Evolutionary conservation across 371 early-diverging fungal genomes (phyloP).

Genomic region (Mucor irregularis): DNA sequence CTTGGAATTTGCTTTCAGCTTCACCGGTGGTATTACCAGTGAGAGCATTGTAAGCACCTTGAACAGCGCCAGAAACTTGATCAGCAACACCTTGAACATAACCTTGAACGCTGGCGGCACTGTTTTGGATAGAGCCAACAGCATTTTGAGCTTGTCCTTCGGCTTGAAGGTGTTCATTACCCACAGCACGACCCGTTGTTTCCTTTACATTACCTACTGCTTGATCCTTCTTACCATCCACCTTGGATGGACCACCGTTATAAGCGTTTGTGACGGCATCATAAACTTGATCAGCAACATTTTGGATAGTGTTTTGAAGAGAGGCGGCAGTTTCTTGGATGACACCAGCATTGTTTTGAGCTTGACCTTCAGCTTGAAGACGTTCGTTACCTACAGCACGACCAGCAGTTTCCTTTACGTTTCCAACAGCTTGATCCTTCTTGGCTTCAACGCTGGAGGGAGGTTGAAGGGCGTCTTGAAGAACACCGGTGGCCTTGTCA

Average conservation of each 20-base stretch:
- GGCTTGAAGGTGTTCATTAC: conserved; percentile 41
- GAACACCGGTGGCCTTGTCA: too few relatives aligned
- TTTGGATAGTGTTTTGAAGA: not conserved
- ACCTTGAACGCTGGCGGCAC: conserved; percentile 16
- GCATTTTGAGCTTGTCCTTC: conserved; percentile 29
- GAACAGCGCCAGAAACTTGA: conserved; percentile 18
- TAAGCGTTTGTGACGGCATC: too few relatives aligned
- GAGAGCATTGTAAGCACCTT: conserved; percentile 17
- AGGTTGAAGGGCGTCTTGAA: too few relatives aligned
- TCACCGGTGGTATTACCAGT: conserved; percentile 20
- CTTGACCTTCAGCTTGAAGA: conserved; percentile 39
- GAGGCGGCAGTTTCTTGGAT: conserved; percentile 23
- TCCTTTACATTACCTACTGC: conserved; percentile 41
- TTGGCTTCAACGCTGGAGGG: conserved; percentile 24
- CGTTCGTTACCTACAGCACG: conserved; percentile 34
- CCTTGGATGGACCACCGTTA: conserved; percentile 22
- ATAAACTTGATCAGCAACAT: too few relatives aligned
- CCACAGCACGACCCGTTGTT: conserved; percentile 32
- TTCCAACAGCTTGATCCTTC: conserved; percentile 36
- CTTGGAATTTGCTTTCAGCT: conserved; percentile 8
- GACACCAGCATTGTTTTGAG: conserved; percentile 32
- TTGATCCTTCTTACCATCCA: conserved; percentile 26
- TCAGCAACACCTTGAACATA: conserved; percentile 12
- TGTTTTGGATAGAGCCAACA: conserved; percentile 12
- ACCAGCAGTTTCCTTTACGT: conserved; percentile 41